phyloP scores from a whole-genome alignment of 768 basidiomycete genomes.

The Naganishia vishniacii region DNA sequence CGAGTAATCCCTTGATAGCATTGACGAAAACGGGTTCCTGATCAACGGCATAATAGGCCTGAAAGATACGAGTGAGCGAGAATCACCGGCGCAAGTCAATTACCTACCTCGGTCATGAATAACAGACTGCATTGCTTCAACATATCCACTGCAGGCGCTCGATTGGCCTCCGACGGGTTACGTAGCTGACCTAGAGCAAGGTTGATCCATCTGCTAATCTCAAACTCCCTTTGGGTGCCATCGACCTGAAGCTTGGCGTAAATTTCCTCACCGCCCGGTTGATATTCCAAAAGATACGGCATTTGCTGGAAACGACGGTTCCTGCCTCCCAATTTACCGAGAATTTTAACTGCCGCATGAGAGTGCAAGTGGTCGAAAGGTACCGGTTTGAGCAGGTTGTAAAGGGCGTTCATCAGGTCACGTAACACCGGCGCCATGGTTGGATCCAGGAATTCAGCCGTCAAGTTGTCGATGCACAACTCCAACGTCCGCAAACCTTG shows the following conservation, averaged over 20 bases:
- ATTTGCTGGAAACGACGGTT: conserved; percentile 80
- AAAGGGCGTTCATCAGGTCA: conserved; percentile 89
- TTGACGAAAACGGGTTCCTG: conserved; percentile 67
- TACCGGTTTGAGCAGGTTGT: conserved; percentile 80
- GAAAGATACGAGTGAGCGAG: conserved; percentile 53
- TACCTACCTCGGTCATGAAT: conserved; percentile 14
- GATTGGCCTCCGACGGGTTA: conserved; percentile 17
- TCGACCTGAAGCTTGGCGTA: conserved; percentile 20
- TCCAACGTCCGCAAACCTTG: conserved; percentile 95
- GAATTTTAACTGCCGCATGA: conserved; percentile 88
- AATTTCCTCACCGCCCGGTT: conserved; percentile 50
- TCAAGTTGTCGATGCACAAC: conserved; percentile 97
- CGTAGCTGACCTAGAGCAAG: conserved; percentile 15
- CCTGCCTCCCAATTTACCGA: conserved; percentile 91
- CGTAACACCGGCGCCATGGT: conserved; percentile 85
- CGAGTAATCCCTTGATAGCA: conserved; percentile 70
- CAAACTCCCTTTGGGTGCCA: conserved; percentile 18
- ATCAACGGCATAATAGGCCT: conserved; percentile 55
- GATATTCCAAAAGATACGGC: conserved; percentile 69
- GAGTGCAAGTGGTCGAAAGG: conserved; percentile 80
- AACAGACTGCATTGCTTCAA: conserved; percentile 24
- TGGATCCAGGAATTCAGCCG: conserved; percentile 94
- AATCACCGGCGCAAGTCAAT: conserved; percentile 50
- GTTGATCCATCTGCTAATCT: conserved; percentile 20
- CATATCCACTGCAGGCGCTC: conserved; percentile 19